These are phyloP conservation scores for Solanum corneliomulleri DNA, from an alignment of 257 asterid genomes.

Conservation along the genomic window DNA sequence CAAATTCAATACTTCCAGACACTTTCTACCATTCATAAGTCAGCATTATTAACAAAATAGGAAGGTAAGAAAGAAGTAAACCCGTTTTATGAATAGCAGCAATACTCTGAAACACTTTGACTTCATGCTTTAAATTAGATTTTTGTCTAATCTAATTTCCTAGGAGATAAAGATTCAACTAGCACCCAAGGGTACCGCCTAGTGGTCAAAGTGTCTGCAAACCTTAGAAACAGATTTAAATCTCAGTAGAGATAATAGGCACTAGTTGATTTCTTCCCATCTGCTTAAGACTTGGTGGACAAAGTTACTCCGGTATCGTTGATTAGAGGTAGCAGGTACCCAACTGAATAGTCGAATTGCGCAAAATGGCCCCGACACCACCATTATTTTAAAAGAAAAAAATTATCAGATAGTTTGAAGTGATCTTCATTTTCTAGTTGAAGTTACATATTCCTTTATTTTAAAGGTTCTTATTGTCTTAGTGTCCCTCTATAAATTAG, in stretches of 20 bases:
- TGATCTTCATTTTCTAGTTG: not conserved
- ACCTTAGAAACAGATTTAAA: not conserved
- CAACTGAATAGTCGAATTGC: not conserved
- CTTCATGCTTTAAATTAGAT: not conserved
- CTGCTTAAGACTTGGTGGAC: not conserved
- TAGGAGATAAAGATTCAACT: not conserved
- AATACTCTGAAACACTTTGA: not conserved
- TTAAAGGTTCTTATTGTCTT: not conserved
- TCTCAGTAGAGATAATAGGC: not conserved
- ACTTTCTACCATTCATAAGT: not conserved
- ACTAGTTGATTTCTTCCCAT: not conserved
- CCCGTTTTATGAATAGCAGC: not conserved
- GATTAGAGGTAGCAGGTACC: not conserved
- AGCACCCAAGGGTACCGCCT: not conserved
- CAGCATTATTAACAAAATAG: not conserved
- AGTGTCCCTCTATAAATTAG: not conserved
- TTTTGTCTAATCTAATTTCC: not conserved
- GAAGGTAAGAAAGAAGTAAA: not conserved
- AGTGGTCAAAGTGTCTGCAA: not conserved
- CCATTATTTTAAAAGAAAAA: not conserved
- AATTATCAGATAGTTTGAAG: not conserved
- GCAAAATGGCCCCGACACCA: not conserved
- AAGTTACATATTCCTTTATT: not conserved
- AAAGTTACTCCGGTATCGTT: not conserved
- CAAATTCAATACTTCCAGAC: not conserved